Evolutionary conservation across 306 rosid species (phyloP), one percentile per base, ranked within the genome.

Genomic region (Vigna reflexopilosa): DNA sequence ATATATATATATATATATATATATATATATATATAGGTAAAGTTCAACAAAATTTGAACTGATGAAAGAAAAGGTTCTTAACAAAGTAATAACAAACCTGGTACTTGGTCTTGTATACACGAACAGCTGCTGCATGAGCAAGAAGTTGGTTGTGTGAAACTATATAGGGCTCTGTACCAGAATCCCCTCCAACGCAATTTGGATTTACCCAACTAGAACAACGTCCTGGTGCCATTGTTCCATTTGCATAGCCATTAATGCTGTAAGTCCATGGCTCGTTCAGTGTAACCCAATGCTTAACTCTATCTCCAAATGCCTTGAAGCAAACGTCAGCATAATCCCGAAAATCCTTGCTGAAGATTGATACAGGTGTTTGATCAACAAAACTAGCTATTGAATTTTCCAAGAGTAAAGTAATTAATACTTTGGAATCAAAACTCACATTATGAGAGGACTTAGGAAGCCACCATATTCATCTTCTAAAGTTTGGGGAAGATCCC

Each of bases 401-500:
- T 47, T 28, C 38, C 63, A 47, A 19, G 8, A 22, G 50, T 4
- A 3, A 6, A 40, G 55, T 28, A 55, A 67, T 12, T 26, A 55
- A 55, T n/a, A 26, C 2, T 67, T 56, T 44, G 17, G 42, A 45
- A 69, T 17, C 15, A 15, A 69, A 45, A 69, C 85, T 81, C 73
- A 81, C 85, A 68, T 22, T 10, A 81, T 81, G 16, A 3, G 67
- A 75, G 67, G 83, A 20, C 89, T 83, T 9, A 85, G 12, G 57
- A 90, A 90, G 20, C 96, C 90, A 12, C 83, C 78, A 28, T 82
- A 89, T 17, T 85, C 90, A 8, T 90, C 90, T 81, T 88, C 87
- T 69, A 90, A 69, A 12, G 83, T 5, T 45, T 90, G 90, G 0
- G 96, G 93, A 70, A 86, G 81, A 49, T 90, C 96, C 96, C 96